A percentile compares a stretch with the other conserved stretches of the same genome.
Evolutionary conservation across 106 monocot species (phyloP).

Genomic region (Allium sativum): DNA sequence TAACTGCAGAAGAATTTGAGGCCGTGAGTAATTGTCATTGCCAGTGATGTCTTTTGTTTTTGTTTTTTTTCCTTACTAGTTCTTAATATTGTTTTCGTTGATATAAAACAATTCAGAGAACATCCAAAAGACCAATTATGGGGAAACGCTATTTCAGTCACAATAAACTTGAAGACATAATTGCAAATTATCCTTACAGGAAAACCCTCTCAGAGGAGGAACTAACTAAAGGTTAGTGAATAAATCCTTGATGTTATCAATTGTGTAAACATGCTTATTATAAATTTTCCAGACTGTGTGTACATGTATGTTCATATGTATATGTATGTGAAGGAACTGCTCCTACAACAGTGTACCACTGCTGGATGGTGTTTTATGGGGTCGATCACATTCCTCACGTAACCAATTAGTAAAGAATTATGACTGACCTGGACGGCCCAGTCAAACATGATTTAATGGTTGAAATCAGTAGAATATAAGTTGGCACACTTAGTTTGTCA

Average conservation of each 20-base stretch:
- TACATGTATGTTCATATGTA: background rate
- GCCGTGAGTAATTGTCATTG: slow-evolving; percentile 42
- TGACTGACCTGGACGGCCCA: no score
- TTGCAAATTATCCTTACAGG: slow-evolving; percentile 68
- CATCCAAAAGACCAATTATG: slow-evolving; percentile 54
- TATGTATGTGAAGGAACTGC: background rate
- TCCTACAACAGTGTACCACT: background rate
- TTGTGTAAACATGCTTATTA: background rate
- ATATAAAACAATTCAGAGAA: slow-evolving; percentile 40
- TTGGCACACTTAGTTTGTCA: background rate
- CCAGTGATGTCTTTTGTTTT: background rate
- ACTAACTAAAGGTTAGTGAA: slow-evolving; percentile 50
- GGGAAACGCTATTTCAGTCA: slow-evolving; percentile 80
- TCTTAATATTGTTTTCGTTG: slow-evolving; percentile 1
- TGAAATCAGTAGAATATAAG: background rate
- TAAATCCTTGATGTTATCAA: background rate
- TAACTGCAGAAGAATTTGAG: slow-evolving; percentile 84
- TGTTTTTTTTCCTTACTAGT: background rate
- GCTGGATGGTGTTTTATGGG: background rate
- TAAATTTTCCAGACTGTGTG: background rate
- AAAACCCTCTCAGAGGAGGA: slow-evolving; percentile 70
- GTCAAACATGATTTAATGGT: no score
- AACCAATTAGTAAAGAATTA: no score
- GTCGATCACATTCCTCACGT: no score
- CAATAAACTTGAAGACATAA: slow-evolving; percentile 69